Conservation (phyloP, 306 rosid genomes). For the Trifolium repens region DNA sequence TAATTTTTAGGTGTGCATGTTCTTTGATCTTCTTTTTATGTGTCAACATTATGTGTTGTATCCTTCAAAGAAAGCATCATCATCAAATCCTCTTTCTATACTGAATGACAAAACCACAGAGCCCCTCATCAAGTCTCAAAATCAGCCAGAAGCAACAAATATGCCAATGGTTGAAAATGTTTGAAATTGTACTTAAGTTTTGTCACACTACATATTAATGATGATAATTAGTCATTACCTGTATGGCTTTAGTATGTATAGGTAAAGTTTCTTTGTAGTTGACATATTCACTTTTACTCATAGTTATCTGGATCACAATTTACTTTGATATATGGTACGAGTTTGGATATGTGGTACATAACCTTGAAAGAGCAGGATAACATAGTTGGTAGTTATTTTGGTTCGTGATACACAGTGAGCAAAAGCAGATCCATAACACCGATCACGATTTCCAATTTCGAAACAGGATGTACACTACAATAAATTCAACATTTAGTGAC, state of each 20-base stretch:
- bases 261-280: background rate
- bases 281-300: too few relatives aligned
- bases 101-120: slow-evolving; percentile 22
- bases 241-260: background rate
- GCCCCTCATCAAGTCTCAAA: slow-evolving; percentile 36
- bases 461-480: too few relatives aligned
- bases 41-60: slow-evolving; percentile 48
- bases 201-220: background rate
- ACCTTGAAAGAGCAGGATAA: too few relatives aligned
- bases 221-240: background rate
- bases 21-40: slow-evolving; percentile 49
- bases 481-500: too few relatives aligned
- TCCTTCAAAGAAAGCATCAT: slow-evolving; percentile 34
- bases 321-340: too few relatives aligned
- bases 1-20: slow-evolving; percentile 39
- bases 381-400: too few relatives aligned
- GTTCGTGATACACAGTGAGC: too few relatives aligned
- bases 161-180: slow-evolving; percentile 14
- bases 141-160: slow-evolving; percentile 17
- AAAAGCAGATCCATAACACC: too few relatives aligned
- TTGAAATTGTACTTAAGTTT: slow-evolving; percentile 19
- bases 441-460: too few relatives aligned
- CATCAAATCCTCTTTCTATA: slow-evolving; percentile 12
- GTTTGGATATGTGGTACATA: too few relatives aligned
- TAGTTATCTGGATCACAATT: too few relatives aligned